Conservation (phyloP, 2,329 filamentous ascomycete genomes). For the Phoma herbarum region DNA sequence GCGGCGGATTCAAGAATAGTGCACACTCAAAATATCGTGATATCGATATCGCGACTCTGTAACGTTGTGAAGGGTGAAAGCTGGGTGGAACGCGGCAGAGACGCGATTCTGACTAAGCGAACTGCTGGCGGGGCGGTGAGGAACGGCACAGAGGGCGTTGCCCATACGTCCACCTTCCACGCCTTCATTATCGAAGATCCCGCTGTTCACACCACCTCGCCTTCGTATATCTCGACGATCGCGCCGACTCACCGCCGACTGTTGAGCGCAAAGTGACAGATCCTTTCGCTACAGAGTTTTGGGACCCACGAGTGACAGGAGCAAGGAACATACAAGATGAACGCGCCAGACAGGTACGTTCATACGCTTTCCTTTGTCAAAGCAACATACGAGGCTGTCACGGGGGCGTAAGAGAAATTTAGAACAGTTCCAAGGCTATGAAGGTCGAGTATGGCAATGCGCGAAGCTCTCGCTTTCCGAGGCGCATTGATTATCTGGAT, state of each 20-base stretch:
- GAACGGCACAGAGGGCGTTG: slow-evolving; percentile 27
- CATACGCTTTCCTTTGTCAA: neutral
- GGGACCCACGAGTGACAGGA: slow-evolving; percentile 11
- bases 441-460: neutral
- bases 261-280: slow-evolving; percentile 5
- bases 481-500: neutral
- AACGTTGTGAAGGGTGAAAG: neutral
- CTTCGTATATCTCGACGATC: neutral
- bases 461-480: neutral
- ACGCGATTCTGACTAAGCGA: slow-evolving; percentile 17
- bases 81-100: neutral
- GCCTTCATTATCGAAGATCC: slow-evolving; percentile 7
- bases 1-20: too few relatives aligned
- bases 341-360: slow-evolving; percentile 51
- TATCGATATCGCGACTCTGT: too few relatives aligned
- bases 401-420: too few relatives aligned
- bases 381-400: neutral
- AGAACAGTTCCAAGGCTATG: too few relatives aligned
- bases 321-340: slow-evolving; percentile 41
- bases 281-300: neutral
- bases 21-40: too few relatives aligned
- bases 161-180: slow-evolving; percentile 2
- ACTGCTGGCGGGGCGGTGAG: slow-evolving; percentile 24
- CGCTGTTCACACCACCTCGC: neutral
- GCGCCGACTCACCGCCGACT: neutral